Evolutionary conservation across 1,284 basidiomycete genomes (phyloP).

Genomic region (Boletus mariae): DNA sequence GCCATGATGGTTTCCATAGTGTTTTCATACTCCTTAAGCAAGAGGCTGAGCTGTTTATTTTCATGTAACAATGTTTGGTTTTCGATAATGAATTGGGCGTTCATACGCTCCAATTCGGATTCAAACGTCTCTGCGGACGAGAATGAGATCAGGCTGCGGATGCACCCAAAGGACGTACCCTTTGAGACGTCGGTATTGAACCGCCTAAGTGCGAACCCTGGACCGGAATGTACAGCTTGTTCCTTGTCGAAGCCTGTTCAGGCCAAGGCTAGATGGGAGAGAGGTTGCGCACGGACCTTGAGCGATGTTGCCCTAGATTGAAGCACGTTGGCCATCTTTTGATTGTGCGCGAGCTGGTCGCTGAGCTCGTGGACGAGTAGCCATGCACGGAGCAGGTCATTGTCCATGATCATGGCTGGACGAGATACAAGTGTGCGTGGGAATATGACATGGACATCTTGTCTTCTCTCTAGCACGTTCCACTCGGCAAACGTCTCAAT

Average conservation of each 20-base stretch:
- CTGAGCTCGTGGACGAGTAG: slow-evolving; percentile 77
- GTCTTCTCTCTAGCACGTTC: slow-evolving; percentile 23
- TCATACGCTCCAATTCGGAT: slow-evolving; percentile 86
- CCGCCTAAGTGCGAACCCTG: slow-evolving; percentile 81
- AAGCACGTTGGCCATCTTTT: slow-evolving; percentile 72
- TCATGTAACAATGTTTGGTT: slow-evolving; percentile 91
- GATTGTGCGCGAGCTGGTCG: slow-evolving; percentile 86
- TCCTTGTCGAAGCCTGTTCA: slow-evolving; percentile 43
- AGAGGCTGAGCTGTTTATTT: slow-evolving; percentile 85
- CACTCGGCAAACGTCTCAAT: slow-evolving; percentile 26
- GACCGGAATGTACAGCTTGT: slow-evolving; percentile 74
- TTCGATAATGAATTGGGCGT: slow-evolving; percentile 89
- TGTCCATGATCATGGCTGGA: slow-evolving; percentile 50
- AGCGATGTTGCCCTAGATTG: slow-evolving; percentile 74
- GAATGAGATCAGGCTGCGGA: slow-evolving; percentile 6
- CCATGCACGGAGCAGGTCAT: slow-evolving; percentile 73
- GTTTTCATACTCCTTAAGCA: slow-evolving; percentile 92
- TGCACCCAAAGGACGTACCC: slow-evolving; percentile 42
- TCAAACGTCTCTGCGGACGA: slow-evolving; percentile 77
- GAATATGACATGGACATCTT: slow-evolving; percentile 3
- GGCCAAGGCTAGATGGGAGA: slow-evolving; percentile 4
- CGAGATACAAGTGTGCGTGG: slow-evolving; percentile 15
- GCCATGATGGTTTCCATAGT: slow-evolving; percentile 96
- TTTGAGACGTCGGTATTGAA: slow-evolving; percentile 94
- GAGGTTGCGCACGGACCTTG: slow-evolving; percentile 54